Conservation (phyloP, 345 rosid genomes). For the Draba incana region DNA sequence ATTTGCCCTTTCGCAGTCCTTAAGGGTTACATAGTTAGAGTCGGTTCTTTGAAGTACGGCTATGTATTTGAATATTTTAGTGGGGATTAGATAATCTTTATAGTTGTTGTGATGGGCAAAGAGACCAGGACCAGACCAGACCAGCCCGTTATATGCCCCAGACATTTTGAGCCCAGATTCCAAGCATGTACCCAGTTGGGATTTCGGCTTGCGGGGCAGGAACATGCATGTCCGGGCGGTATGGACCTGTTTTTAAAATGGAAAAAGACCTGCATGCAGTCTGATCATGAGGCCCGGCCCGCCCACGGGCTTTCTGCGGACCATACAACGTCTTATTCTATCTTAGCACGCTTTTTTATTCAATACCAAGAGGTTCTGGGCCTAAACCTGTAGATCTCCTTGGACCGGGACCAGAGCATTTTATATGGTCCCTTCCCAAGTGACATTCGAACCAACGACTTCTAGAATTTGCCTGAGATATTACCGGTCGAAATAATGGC, state of each 20-base stretch:
- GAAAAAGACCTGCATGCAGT: no score
- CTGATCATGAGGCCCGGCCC: no score
- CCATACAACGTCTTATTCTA: background rate
- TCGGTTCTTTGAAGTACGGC: slow-evolving; percentile 5
- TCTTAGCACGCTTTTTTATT: background rate
- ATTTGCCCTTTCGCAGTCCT: slow-evolving; percentile 27
- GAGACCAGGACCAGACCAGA: slow-evolving; percentile 9
- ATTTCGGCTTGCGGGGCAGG: background rate
- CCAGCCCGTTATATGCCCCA: background rate
- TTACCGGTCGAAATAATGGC: no score
- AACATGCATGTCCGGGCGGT: background rate
- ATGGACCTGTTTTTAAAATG: no score
- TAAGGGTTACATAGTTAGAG: slow-evolving; percentile 31
- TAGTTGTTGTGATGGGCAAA: slow-evolving; percentile 28
- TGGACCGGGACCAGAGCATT: no score
- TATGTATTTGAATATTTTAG: slow-evolving; percentile 20
- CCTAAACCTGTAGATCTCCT: no score
- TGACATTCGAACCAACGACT: no score
- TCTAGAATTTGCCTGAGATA: no score
- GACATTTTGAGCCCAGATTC: background rate
- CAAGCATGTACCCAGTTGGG: background rate
- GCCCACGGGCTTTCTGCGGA: background rate
- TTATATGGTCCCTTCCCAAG: no score
- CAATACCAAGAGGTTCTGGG: no score
- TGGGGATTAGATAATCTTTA: slow-evolving; percentile 14